These are phyloP conservation scores for Fusarium redolens DNA, from an alignment of 2,329 filamentous ascomycete genomes.

Conservation along the genomic window DNA sequence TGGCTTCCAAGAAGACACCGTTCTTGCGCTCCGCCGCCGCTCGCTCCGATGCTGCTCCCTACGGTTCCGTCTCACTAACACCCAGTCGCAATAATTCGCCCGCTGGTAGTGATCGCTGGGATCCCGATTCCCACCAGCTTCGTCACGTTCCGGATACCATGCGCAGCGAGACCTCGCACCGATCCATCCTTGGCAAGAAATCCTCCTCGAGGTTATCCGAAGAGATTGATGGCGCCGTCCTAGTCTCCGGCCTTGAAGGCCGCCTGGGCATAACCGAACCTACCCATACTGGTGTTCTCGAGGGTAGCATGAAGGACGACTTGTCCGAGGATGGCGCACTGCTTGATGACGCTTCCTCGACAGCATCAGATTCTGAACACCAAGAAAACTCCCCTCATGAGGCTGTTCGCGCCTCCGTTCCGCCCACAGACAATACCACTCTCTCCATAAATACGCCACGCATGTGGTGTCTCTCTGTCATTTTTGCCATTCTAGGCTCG, in stretches of 20 bases:
- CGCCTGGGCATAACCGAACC: constrained; percentile 64
- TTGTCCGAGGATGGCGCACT: constrained; percentile 51
- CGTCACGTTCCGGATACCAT: constrained; percentile 50
- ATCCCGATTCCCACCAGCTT: constrained; percentile 48
- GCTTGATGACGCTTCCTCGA: constrained; percentile 53
- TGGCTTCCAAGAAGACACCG: constrained; percentile 53
- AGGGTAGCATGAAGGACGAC: constrained; percentile 56
- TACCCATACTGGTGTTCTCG: constrained; percentile 57
- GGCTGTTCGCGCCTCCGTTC: constrained; percentile 82
- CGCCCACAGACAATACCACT: constrained; percentile 77
- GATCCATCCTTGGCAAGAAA: constrained; percentile 46
- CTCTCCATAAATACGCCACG: constrained; percentile 89
- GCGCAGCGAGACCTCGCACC: constrained; percentile 49
- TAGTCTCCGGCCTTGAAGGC: constrained; percentile 65
- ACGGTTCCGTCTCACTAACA: constrained; percentile 53
- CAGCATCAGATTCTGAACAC: constrained; percentile 61
- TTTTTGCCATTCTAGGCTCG: constrained; percentile 84
- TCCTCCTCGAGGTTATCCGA: constrained; percentile 57
- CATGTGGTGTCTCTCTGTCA: constrained; percentile 84
- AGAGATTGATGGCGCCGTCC: constrained; percentile 62
- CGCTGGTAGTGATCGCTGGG: constrained; percentile 49
- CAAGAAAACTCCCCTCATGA: constrained; percentile 80
- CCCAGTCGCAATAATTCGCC: constrained; percentile 52
- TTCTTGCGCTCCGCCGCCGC: constrained; percentile 49
- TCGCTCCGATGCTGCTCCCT: constrained; percentile 49